A percentile compares a stretch with the other conserved stretches of the same genome.
Conservation (phyloP, 495 filamentous ascomycete species). For the Aspergillus nidulans region DNA sequence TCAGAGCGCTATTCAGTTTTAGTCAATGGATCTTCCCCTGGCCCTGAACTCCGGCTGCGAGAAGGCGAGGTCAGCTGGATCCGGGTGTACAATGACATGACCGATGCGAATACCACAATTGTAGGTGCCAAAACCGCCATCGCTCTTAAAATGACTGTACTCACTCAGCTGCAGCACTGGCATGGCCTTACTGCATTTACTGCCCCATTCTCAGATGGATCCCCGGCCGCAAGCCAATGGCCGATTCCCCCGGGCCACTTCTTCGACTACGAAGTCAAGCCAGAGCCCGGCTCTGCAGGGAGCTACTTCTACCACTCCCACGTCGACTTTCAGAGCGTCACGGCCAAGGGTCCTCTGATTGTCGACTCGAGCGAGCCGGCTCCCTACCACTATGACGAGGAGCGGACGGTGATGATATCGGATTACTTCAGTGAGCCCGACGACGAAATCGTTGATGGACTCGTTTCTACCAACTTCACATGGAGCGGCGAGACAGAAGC, state of each 20-base stretch:
- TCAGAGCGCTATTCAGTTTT: background rate
- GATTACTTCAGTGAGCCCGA: constrained; percentile 50
- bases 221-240: constrained; percentile 6
- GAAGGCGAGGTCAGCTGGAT: constrained; percentile 9
- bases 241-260: constrained; percentile 28
- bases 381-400: constrained; percentile 53
- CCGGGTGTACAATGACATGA: constrained; percentile 7
- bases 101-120: background rate
- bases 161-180: constrained; percentile 3
- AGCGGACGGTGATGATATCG: constrained; percentile 47
- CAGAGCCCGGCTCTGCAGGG: constrained; percentile 45
- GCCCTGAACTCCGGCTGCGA: constrained; percentile 6
- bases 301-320: constrained; percentile 61
- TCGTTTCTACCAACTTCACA: constrained; percentile 15
- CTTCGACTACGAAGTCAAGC: constrained; percentile 58
- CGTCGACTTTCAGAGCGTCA: constrained; percentile 51
- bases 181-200: constrained; percentile 6
- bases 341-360: constrained; percentile 50
- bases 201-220: constrained; percentile 7
- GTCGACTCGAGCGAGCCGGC: constrained; percentile 38
- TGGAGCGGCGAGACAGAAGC: constrained; percentile 36
- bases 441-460: constrained; percentile 34
- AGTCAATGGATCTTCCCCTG: constrained; percentile 2
- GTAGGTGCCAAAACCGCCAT: background rate
- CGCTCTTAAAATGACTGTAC: background rate